Evolutionary conservation across 2,329 filamentous ascomycete species (phyloP).

Genomic region (Pseudopyrenochaeta lycopersici): DNA sequence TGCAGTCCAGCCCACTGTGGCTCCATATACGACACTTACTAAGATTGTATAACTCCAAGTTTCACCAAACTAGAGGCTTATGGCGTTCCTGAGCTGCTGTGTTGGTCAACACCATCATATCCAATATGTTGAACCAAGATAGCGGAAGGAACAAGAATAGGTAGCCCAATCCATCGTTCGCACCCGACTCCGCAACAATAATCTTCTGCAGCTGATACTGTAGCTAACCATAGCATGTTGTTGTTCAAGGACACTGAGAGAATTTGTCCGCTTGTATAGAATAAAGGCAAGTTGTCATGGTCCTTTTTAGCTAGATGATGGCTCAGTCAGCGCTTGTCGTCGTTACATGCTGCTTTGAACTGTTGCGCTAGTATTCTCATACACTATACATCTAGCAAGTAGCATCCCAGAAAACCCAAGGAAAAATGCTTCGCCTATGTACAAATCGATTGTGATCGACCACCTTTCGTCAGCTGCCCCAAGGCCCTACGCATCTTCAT

Average conservation of each 20-base stretch:
- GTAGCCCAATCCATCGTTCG: conserved; percentile 89
- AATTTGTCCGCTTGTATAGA: no score
- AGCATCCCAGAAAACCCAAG: conserved; percentile 26
- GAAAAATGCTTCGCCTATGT: conserved; percentile 38
- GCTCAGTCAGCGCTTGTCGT: not conserved
- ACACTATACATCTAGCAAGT: conserved; percentile 28
- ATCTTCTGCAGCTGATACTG: conserved; percentile 80
- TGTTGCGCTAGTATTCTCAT: conserved; percentile 31
- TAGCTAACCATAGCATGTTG: no score
- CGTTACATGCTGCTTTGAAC: conserved; percentile 8
- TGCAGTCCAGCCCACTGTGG: conserved; percentile 79
- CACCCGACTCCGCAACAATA: conserved; percentile 75
- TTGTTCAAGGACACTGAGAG: no score
- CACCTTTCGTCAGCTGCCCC: conserved; percentile 17
- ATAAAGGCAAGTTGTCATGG: not conserved
- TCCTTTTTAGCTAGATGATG: not conserved
- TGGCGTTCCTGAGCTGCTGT: conserved; percentile 68
- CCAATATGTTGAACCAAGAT: conserved; percentile 82
- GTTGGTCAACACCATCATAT: conserved; percentile 59
- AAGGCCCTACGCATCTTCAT: conserved; percentile 21
- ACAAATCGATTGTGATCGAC: conserved; percentile 32
- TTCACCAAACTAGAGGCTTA: conserved; percentile 84
- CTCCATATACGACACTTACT: conserved; percentile 80
- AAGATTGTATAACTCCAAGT: conserved; percentile 86
- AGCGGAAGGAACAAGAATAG: conserved; percentile 87